These are phyloP conservation scores for Pharnaceum exiguum DNA, from an alignment of 148 eudicot genomes.

Conservation along the genomic window DNA sequence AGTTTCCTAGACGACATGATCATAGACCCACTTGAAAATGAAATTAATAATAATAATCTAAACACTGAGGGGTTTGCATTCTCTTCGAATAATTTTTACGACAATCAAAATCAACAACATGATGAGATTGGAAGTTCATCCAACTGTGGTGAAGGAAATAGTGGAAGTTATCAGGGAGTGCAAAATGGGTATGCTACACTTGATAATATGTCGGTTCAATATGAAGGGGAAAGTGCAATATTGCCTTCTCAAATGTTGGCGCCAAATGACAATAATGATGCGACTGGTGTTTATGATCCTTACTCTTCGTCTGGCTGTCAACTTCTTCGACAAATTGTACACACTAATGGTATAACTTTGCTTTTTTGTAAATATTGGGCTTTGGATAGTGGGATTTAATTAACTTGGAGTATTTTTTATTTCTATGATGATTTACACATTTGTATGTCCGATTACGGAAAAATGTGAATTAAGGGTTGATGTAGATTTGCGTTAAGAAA, in stretches of 20 bases:
- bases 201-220: background rate
- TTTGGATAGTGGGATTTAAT: background rate
- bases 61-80: too few species aligned
- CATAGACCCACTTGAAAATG: too few species aligned
- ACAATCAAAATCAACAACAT: background rate
- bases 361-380: too few species aligned
- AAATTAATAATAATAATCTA: too few species aligned
- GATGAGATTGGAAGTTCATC: background rate
- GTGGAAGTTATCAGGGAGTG: background rate
- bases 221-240: background rate
- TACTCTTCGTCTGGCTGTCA: constrained; percentile 61
- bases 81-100: background rate
- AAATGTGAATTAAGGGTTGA: too few species aligned
- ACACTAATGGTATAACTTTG: constrained; percentile 34
- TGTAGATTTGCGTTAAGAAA: too few species aligned
- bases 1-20: background rate
- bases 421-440: too few species aligned
- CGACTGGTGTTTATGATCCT: constrained; percentile 8
- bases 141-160: background rate
- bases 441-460: too few species aligned
- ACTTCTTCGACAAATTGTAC: constrained; percentile 53
- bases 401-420: background rate
- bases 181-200: background rate
- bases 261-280: background rate
- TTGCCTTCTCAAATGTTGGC: constrained; percentile 10